Conservation (phyloP, 306 rosid species). For the Trichosanthes truncata region DNA sequence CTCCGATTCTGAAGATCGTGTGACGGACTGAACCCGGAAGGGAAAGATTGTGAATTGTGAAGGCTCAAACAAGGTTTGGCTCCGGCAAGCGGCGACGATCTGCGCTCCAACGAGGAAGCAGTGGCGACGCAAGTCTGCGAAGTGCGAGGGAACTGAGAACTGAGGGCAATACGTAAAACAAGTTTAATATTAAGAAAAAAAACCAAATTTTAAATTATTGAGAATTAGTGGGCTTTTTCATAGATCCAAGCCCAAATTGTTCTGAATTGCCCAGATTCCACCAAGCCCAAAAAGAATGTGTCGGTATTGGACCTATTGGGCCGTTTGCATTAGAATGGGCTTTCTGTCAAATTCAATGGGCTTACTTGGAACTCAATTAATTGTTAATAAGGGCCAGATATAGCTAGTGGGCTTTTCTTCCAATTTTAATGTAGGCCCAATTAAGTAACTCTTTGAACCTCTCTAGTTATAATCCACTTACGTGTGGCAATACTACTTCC, state of each 20-base stretch:
- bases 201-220: not conserved
- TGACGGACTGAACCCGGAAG: not conserved
- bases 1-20: not conserved
- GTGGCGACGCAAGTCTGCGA: not conserved
- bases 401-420: not conserved
- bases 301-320: not conserved
- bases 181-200: not conserved
- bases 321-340: not conserved
- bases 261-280: not conserved
- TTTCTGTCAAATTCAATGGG: not conserved
- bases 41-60: not conserved
- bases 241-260: not conserved
- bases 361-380: not conserved
- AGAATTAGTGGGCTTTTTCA: not conserved
- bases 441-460: not conserved
- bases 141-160: not conserved
- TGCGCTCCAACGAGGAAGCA: not conserved
- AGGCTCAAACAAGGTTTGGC: not conserved
- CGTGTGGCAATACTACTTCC: not conserved
- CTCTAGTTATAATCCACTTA: not conserved
- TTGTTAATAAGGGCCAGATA: not conserved
- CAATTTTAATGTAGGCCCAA: not conserved
- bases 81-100: not conserved
- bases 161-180: not conserved
- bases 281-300: not conserved